Base-by-base conservation (phyloP, 176 grass and related monocot genomes). In the Leersia perrieri region DNA sequence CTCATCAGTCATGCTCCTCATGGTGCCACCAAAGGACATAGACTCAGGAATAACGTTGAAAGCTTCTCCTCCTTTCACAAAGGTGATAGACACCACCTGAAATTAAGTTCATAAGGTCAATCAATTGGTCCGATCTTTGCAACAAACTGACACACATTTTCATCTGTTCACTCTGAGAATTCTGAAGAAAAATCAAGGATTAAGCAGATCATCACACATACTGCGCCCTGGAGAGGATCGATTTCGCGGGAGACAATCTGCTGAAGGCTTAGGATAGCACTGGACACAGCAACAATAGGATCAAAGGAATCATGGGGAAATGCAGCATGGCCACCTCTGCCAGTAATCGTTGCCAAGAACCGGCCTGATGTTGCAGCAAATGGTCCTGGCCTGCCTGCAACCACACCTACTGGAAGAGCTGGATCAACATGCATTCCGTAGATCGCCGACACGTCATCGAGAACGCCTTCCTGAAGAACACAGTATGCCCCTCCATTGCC, bases 21-120 rank as follows among this genome's bases (percentile, higher is more conserved):
- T 80, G 44, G 94, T 93, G 27, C 94, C 94, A 73, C 94, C 88
- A 65, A 93, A 89, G 58, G 75, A 60, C 5, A 36, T 51, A 6
- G 51, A 75, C 22, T 92, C 82, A 34, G 90, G 93, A 39, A 96
- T 96, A 44, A 92, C 88, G 86, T 92, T 92, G 41, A 62, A 86
- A 32, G 85, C 80, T 28, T 80, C 83, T 68, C 93, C 93, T 35
- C 82, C 93, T 34, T 84, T 82, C 27, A 96, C 33, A 51, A 88
- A 90, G 15, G 79, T 84, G 65, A 96, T 22, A 1, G 93, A 92
- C 7, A 92, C 85, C 22, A 92, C 88, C 90, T 96, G 47, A 49
- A 81, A 79, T 1, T 66, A 81, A 79, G 1, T 66, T 63, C 33
- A 35, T 3, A 73, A 25, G 49, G 3, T 2, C 14, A 20, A 13